phyloP scores from a whole-genome alignment of 768 basidiomycete genomes.

The Fistulinella prunicolor region DNA sequence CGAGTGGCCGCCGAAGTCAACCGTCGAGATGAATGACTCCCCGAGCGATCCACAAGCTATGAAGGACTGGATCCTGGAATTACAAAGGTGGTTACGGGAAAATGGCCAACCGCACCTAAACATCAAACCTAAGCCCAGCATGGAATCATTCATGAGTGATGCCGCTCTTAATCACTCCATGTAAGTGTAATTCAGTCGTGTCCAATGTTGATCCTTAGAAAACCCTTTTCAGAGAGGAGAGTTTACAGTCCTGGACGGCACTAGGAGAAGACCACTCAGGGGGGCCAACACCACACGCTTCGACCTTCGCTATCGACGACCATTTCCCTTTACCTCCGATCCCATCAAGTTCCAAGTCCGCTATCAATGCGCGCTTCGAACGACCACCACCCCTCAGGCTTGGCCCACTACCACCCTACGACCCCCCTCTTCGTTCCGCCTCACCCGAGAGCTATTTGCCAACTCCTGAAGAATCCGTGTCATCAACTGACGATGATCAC shows the following conservation, averaged over 20 bases:
- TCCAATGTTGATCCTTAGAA: constrained; percentile 4
- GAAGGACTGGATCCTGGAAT: constrained; percentile 65
- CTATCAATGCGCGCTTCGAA: constrained; percentile 28
- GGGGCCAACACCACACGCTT: constrained; percentile 48
- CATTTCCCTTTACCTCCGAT: constrained; percentile 43
- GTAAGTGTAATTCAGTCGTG: constrained; percentile 13
- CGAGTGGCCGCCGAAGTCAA: constrained; percentile 79
- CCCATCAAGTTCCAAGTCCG: constrained; percentile 25
- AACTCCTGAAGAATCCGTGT: constrained; percentile 55
- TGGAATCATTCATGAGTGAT: constrained; percentile 52
- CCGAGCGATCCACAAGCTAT: constrained; percentile 48
- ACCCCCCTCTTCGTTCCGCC: constrained; percentile 44
- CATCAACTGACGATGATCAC: constrained; percentile 45
- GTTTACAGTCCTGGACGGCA: constrained; percentile 43
- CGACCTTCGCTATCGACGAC: constrained; percentile 62
- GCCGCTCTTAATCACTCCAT: constrained; percentile 33
- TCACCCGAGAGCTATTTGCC: constrained; percentile 56
- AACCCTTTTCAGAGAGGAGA: constrained; percentile 35
- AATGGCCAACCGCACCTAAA: constrained; percentile 37
- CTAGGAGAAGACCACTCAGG: constrained; percentile 37
- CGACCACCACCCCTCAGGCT: constrained; percentile 50
- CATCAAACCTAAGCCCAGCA: constrained; percentile 35
- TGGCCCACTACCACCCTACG: constrained; percentile 41
- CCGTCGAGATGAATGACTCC: constrained; percentile 46
- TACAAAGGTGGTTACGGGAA: constrained; percentile 76